Base-by-base conservation (phyloP, 208 protist genomes). In the Spironucleus salmonicida region DNA sequence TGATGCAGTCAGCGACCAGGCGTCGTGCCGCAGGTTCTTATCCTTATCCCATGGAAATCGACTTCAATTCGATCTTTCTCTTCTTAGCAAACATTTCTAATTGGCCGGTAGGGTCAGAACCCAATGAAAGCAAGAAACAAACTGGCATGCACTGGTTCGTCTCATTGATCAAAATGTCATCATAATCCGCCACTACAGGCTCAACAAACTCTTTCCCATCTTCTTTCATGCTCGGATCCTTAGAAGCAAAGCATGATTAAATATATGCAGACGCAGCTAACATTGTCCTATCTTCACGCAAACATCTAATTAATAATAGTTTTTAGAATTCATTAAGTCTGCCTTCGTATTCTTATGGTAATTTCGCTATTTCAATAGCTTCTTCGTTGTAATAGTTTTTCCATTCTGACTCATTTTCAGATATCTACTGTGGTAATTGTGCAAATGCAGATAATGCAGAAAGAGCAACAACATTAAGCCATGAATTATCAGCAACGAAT, bases 1-100 rank as follows among this genome's bases (percentile, higher is more conserved):
- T 23, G 41, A 85, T 79, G 19, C 67, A 66, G 30, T 71, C 41
- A 23, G 49, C 26, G 57, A 91, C 91, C 41, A 91, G 89, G 58
- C 89, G 87, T 82, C 93, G 0, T n/a, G 94, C 94, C 62, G 91
- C 93, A 62, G 78, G 68, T 85, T 97, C 94, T 87, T 97, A 92
- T 9, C 93, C 93, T 82, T 96, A 92, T 53, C 94, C 94, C 93
- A 98, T 95, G 32, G 93, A 96, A 76, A 96, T 92, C 4, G 57
- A 34, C 27, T 75, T 23, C 1, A 88, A n/a, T 4, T 77, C 58
- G n/a, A 82, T 85, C 76, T 90, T 88, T 30, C 74, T 67, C 59
- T 94, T 93, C 84, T 94, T 95, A 9, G 90, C 90, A 39, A 92
- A 85, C 0, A 86, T 87, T 82, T 93, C 86, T 76, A 98, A 93